These are phyloP conservation scores for Picochlorum sp. DNA, from an alignment of 139 green algal species.

Conservation along the genomic window DNA sequence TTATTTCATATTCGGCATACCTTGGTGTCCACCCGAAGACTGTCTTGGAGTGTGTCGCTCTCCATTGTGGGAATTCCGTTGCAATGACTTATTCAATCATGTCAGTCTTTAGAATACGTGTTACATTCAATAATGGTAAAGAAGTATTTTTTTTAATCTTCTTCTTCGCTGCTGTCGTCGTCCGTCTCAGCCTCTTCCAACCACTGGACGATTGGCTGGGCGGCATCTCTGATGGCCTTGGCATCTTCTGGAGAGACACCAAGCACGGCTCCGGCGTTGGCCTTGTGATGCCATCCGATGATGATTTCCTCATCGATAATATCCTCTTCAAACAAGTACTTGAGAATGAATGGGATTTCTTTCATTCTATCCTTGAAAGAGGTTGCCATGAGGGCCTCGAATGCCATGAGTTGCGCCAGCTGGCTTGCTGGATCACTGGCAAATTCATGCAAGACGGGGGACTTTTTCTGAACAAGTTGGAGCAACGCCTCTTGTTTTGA, in stretches of 20 bases:
- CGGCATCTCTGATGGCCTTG: constrained; percentile 48
- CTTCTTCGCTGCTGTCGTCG: constrained; percentile 33
- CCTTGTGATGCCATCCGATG: constrained; percentile 53
- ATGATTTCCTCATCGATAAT: constrained; percentile 82
- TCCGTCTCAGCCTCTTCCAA: constrained; percentile 53
- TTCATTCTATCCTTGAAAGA: constrained; percentile 23
- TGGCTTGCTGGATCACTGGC: constrained; percentile 42
- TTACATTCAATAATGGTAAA: no score
- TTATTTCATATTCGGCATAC: no score
- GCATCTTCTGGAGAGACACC: constrained; percentile 39
- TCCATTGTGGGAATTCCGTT: no score
- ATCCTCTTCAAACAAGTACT: constrained; percentile 85
- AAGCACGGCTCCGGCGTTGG: constrained; percentile 53
- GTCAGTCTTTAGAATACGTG: no score
- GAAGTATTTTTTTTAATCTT: neutral
- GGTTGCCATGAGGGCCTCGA: constrained; percentile 57
- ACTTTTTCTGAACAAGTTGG: constrained; percentile 4
- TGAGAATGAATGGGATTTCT: constrained; percentile 70
- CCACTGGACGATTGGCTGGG: constrained; percentile 72
- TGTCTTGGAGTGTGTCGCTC: no score
- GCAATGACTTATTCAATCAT: no score
- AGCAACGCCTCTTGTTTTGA: constrained; percentile 3
- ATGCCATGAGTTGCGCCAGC: constrained; percentile 67
- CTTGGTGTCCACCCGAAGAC: no score
- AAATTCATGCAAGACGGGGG: neutral